Evolutionary conservation across 2,329 filamentous ascomycete species (phyloP).

Genomic region (Thielaviopsis musarum): DNA sequence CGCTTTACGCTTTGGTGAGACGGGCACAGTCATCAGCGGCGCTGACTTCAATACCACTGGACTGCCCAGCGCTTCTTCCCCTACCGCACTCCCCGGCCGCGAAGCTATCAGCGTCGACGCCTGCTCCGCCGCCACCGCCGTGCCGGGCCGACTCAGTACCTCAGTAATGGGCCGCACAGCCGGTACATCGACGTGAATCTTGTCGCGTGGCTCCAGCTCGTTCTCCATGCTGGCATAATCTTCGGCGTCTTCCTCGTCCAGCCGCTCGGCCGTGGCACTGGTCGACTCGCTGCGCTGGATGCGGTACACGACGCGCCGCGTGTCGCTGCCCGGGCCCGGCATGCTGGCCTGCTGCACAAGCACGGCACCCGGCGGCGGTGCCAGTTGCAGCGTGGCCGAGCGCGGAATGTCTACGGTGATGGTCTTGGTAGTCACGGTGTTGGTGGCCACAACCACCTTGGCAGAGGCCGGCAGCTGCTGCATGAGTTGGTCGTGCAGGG

Average conservation of each 20-base stretch:
- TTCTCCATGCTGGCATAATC: slow-evolving; percentile 6
- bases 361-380: slow-evolving; percentile 41
- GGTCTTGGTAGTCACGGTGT: slow-evolving; percentile 42
- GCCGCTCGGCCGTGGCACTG: slow-evolving; percentile 22
- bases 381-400: slow-evolving; percentile 25
- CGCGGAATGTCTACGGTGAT: slow-evolving; percentile 48
- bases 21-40: background rate
- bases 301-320: slow-evolving; percentile 38
- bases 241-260: slow-evolving; percentile 11
- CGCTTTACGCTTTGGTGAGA: background rate
- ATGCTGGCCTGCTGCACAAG: slow-evolving; percentile 32
- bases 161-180: slow-evolving; percentile 6
- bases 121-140: background rate
- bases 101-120: background rate
- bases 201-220: slow-evolving; percentile 2
- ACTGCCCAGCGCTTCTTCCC: background rate
- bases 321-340: slow-evolving; percentile 9
- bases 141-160: background rate
- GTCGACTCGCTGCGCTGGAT: slow-evolving; percentile 35
- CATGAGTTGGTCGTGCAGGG: slow-evolving; percentile 35
- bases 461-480: slow-evolving; percentile 37
- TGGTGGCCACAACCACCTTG: slow-evolving; percentile 42
- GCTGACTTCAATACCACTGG: background rate
- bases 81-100: background rate
- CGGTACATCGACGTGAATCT: background rate